Percentiles rank a stretch among this genome's conserved stretches.
These are phyloP conservation scores for Apiotrichum domesticum DNA, from an alignment of 1,284 basidiomycete genomes.

Conservation along the genomic window DNA sequence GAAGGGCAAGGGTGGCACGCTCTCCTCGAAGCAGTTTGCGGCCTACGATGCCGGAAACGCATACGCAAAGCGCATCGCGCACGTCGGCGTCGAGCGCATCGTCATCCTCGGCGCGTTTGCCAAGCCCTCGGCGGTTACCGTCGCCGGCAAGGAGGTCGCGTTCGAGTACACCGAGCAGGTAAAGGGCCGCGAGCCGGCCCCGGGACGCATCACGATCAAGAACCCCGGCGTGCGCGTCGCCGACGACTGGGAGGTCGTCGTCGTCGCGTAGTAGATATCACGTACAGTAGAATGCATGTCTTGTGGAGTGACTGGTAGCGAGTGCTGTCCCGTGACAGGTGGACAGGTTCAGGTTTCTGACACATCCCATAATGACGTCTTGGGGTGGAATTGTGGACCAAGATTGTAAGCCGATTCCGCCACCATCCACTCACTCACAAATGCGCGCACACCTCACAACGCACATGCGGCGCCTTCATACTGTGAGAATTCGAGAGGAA, in stretches of 20 bases:
- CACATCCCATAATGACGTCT: no score
- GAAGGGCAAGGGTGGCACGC: conserved; percentile 50
- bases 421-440: no score
- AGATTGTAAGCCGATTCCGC: no score
- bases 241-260: conserved; percentile 62
- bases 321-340: no score
- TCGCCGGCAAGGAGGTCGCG: conserved; percentile 47
- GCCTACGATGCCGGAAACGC: conserved; percentile 57
- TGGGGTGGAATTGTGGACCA: no score
- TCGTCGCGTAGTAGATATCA: conserved; percentile 3
- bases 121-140: conserved; percentile 55
- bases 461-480: no score
- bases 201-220: conserved; percentile 66
- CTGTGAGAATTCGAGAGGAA: no score
- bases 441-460: no score
- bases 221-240: conserved; percentile 65
- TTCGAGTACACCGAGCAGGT: conserved; percentile 49
- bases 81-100: conserved; percentile 73
- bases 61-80: conserved; percentile 60
- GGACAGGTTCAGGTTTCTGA: no score
- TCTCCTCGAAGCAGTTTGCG: conserved; percentile 7
- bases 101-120: conserved; percentile 65
- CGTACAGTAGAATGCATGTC: no score
- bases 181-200: conserved; percentile 50
- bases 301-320: no score